Evolutionary conservation across 2,329 filamentous ascomycete species (phyloP), one percentile per base, ranked within the genome.

Genomic region (Hypoxylon sp.): DNA sequence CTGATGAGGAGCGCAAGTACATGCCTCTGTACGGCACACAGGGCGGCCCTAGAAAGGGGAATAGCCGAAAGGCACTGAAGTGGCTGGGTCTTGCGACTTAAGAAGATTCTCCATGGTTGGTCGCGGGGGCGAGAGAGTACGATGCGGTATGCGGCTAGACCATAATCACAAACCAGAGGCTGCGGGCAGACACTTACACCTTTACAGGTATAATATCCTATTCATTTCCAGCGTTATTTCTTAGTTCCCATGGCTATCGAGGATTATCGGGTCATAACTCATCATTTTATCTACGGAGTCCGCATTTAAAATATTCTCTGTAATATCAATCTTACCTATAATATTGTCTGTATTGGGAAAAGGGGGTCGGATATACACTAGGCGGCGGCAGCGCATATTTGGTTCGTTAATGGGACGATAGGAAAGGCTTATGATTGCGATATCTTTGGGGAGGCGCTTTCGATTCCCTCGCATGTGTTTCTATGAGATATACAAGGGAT

Each of bases 1-100:
- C 85, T 62, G 71, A 80, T 21, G 85, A 87, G 63, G 84, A 86
- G 74, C 81, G 84, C 32, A 80, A 84, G 44, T 81, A 88, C 32
- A 86, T 88, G 83, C 86, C 86, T 3, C 79, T 86, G 24, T 83
- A 82, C 39, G 74, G 82, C 74, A 77, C 77, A 61, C 81, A 79
- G 65, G 66, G 73, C 2, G 72, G 72, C 10, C 70, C 74, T 29
- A 78, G 75, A 15, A 83, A 81, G 74, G 81, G 79, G 1, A 84
- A 82, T 62, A 85, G 80, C 54, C 80, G 82, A 6, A 88, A 88
- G 74, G 86, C 86, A 6, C 80, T 87, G 57, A 87, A 85, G 74
- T 87, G 86, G 73, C 78, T 88, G 1, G 85, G 85, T 0, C 75
- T 87, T 3, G 53, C 75, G n/a, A 75, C 52, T 5, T 65, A 48